Evolutionary conservation across 2,329 filamentous ascomycete species (phyloP), one percentile per base, ranked within the genome.

Genomic region (Cordyceps militaris): DNA sequence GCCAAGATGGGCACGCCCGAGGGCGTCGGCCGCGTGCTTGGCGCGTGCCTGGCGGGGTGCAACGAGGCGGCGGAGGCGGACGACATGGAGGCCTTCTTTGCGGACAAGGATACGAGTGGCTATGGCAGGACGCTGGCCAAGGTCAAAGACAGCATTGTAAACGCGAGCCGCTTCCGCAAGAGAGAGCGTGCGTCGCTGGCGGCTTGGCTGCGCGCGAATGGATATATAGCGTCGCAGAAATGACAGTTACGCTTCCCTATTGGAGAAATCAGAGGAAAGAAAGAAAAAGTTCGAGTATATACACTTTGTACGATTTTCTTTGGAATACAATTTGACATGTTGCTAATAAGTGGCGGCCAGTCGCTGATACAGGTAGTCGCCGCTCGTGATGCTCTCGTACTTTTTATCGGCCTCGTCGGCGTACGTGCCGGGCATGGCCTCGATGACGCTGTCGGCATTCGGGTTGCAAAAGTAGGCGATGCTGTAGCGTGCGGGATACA

Each of bases 81-180:
- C 63, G 91, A 97, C 56, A 95, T 99, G 65, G 80, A 86, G 50
- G 70, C 74, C 2, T 99, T 99, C 79, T 99, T 97, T 77, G 79
- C 82, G 64, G 81, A 82, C 66, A 96, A 93, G 78, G 89, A 97
- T 67, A 93, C 88, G 16, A 84, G 84, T 65, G 88, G 86, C 44
- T 97, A 91, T 71, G 89, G 95, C 70, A 86, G 93, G 57, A 91
- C 89, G 4, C 74, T 99, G 54, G 86, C 87, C 62, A 90, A 95
- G 63, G 86, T 92, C 61, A 86, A 86, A 69, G 94, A 97, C 70
- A 23, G 30, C 23, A 53, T 53, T 14, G 1, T 47, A 32, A 58
- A 42, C n/a, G 26, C 36, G 32, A 44, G 28, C 16, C 56, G 56
- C 2, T 58, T 47, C 10, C 32, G 56, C 8, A 32, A 34, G 56